phyloP scores from a whole-genome alignment of 2,329 filamentous ascomycete species.

The Fusarium chuoi region DNA sequence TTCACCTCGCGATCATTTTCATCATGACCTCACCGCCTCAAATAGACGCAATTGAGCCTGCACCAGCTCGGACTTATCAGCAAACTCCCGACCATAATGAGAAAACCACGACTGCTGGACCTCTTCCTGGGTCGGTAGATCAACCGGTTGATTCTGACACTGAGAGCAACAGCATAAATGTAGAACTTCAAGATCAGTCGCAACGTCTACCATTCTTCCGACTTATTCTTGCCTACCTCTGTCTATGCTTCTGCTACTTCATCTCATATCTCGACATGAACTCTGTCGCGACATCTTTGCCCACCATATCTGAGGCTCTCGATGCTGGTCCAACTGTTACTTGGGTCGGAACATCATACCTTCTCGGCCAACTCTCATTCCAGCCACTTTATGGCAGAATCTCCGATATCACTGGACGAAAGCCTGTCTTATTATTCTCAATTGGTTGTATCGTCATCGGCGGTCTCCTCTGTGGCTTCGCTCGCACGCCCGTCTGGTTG shows the following conservation, averaged over 20 bases:
- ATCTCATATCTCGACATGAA: conserved; percentile 52
- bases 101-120: rapidly evolving
- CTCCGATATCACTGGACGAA: conserved; percentile 51
- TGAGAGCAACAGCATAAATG: not conserved
- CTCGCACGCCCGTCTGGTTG: conserved; percentile 9
- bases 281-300: conserved; percentile 47
- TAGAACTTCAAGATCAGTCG: not conserved
- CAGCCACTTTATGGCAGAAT: conserved; percentile 51
- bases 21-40: rapidly evolving
- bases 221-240: not conserved
- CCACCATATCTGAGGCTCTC: conserved; percentile 51
- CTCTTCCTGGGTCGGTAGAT: rapidly evolving
- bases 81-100: rapidly evolving
- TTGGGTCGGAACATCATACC: conserved; percentile 52
- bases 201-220: not conserved
- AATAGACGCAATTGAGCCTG: rapidly evolving
- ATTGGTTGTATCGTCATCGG: conserved; percentile 45
- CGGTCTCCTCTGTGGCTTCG: conserved; percentile 48
- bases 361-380: conserved; percentile 50
- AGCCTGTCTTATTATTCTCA: conserved; percentile 46
- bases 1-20: rapidly evolving
- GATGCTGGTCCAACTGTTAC: conserved; percentile 46
- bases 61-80: rapidly evolving
- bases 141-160: rapidly evolving
- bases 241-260: not conserved